phyloP scores from a whole-genome alignment of 2,329 filamentous ascomycete species.

The Sporothrix euskadiensis region DNA sequence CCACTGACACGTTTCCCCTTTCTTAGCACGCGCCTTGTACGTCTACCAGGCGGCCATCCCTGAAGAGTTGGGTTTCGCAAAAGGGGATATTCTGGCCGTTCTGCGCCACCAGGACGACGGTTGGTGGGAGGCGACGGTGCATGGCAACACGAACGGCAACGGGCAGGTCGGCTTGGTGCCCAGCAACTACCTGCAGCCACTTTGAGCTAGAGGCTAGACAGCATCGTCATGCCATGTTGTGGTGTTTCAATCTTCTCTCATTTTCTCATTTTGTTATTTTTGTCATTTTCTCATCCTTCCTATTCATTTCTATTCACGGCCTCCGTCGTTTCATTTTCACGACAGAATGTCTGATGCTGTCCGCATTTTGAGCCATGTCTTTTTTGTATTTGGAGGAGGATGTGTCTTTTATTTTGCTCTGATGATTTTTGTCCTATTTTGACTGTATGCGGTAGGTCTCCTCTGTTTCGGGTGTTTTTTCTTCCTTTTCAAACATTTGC shows the following conservation, averaged over 20 bases:
- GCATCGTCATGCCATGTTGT: background rate
- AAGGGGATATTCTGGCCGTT: conserved; percentile 88
- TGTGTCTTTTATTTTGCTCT: conserved; percentile 3
- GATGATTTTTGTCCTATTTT: background rate
- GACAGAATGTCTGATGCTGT: conserved; percentile 12
- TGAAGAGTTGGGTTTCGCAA: conserved; percentile 88
- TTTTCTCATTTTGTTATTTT: background rate
- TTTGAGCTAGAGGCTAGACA: conserved; percentile 42
- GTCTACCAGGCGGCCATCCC: conserved; percentile 93
- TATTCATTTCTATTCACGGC: background rate
- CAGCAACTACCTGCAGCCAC: conserved; percentile 66
- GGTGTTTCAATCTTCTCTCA: background rate
- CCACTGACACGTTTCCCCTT: conserved; percentile 25
- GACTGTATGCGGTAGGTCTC: background rate
- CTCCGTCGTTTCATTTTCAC: conserved; percentile 8
- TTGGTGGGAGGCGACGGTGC: conserved; percentile 98
- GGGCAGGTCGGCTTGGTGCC: conserved; percentile 63
- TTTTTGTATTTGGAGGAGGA: conserved; percentile 12
- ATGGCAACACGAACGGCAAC: conserved; percentile 54
- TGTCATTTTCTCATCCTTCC: background rate
- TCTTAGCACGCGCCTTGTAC: conserved; percentile 83
- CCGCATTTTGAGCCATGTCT: conserved; percentile 9
- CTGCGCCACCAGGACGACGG: conserved; percentile 93
- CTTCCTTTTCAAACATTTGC: background rate
- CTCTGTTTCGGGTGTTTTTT: background rate